Evolutionary conservation across 768 basidiomycete genomes (phyloP), one percentile per base, ranked within the genome.

Genomic region (Leccinum broughii): DNA sequence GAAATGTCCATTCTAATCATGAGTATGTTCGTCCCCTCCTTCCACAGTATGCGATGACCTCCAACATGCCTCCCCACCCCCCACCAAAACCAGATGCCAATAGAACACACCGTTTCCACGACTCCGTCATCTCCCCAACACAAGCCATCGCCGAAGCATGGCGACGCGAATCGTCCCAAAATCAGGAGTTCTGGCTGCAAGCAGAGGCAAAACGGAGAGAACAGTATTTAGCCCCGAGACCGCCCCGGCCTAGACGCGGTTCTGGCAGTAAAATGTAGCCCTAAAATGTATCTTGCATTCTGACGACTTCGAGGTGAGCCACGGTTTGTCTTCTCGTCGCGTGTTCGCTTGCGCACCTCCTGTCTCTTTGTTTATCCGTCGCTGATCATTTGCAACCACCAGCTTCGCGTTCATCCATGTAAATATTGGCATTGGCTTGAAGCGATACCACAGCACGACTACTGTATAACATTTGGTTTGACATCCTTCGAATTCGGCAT

Each of bases 131-230:
- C 66, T 79, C 85, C 11, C 84, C 85, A 39, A 83, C 84, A 4
- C 83, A 85, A 62, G 80, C 83, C 30, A 89, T 91, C 70, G 86
- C 85, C 37, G 83, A 85, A 46, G 85, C 85, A 56, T 90, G 89
- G 89, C 82, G 80, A 68, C 75, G 77, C 52, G 85, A 88, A 72
- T 81, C 84, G n/a, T 60, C 70, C 14, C 83, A 87, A 72, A 83
- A 75, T 63, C 81, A 87, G 70, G 80, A 83, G 56, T 77, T 73
- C 62, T 90, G 88, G 89, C 76, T 78, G 58, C 80, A 83, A 55
- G 81, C 80, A 58, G 81, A 82, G 61, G 78, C 81, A 57, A 81
- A 78, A 63, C 71, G 75, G 52, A 78, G 65, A 68, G 72, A 78
- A 66, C 77, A 79, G 54, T 89, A 83, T 68, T 69, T 63, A 24